phyloP scores from a whole-genome alignment of 805 yeast species.

The Citeromyces nyonsensis region DNA sequence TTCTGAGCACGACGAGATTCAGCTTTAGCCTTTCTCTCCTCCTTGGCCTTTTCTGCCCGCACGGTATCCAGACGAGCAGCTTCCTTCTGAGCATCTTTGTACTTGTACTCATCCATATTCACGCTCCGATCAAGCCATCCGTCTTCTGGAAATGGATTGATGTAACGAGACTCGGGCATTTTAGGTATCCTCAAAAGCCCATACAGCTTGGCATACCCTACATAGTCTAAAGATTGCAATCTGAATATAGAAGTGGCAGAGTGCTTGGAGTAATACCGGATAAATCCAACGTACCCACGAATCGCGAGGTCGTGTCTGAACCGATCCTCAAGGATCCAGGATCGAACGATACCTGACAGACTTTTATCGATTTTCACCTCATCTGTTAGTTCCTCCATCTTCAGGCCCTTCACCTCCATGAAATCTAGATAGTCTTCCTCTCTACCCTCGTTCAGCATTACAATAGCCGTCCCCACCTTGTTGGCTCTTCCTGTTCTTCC shows the following conservation, averaged over 20 bases:
- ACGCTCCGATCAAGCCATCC: conserved; percentile 66
- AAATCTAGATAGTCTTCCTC: conserved; percentile 77
- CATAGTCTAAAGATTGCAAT: conserved; percentile 50
- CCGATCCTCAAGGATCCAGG: conserved; percentile 61
- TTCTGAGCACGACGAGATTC: conserved; percentile 25
- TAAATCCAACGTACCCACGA: conserved; percentile 67
- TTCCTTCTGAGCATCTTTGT: conserved; percentile 53
- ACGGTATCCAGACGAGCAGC: conserved; percentile 13
- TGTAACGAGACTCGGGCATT: conserved; percentile 75
- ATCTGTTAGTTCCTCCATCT: conserved; percentile 22
- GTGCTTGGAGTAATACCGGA: conserved; percentile 78
- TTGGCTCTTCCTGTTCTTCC: conserved; percentile 95
- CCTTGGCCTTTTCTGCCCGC: conserved; percentile 1
- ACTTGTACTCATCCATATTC: conserved; percentile 54
- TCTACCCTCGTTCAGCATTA: conserved; percentile 55
- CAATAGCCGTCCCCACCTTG: conserved; percentile 62
- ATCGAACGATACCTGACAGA: conserved; percentile 13
- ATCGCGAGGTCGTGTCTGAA: conserved; percentile 73
- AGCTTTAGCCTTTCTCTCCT: conserved; percentile 14
- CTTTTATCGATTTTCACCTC: conserved; percentile 7
- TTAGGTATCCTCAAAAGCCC: conserved; percentile 76
- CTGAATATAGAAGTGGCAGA: conserved; percentile 81
- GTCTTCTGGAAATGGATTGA: conserved; percentile 39
- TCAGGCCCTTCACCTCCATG: conserved; percentile 56
- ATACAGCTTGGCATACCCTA: conserved; percentile 58